phyloP scores from a whole-genome alignment of 768 basidiomycete genomes.

The Leucogyrophana mollusca region DNA sequence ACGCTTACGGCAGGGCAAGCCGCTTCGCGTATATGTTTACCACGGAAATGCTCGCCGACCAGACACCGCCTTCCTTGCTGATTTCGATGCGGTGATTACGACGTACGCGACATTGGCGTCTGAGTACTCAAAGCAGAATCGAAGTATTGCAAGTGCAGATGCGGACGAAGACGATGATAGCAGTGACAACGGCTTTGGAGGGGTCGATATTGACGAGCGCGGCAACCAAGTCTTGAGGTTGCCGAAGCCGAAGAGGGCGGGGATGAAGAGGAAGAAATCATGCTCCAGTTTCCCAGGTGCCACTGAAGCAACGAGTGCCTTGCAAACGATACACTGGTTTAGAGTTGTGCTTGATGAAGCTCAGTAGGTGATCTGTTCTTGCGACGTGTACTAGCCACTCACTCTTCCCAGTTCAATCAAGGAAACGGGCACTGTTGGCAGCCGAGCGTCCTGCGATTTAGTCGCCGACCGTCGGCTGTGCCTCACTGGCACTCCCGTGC shows the following conservation, averaged over 20 bases:
- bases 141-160: conserved; percentile 56
- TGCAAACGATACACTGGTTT: conserved; percentile 97
- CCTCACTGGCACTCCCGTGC: conserved; percentile 97
- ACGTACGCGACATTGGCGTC: conserved; percentile 95
- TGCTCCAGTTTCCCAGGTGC: conserved; percentile 40
- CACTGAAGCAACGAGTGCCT: conserved; percentile 63
- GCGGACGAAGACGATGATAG: conserved; percentile 68
- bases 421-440: conserved; percentile 90
- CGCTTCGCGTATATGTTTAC: conserved; percentile 89
- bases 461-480: conserved; percentile 91
- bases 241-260: conserved; percentile 66
- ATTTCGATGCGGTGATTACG: conserved; percentile 97
- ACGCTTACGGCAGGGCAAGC: conserved; percentile 45
- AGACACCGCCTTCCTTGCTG: conserved; percentile 83
- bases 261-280: conserved; percentile 64
- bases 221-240: conserved; percentile 61
- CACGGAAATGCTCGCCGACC: conserved; percentile 88
- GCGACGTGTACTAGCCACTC: conserved; percentile 4
- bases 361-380: conserved; percentile 62
- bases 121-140: conserved; percentile 88
- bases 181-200: conserved; percentile 62
- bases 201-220: conserved; percentile 64
- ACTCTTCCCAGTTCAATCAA: conserved; percentile 79
- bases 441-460: conserved; percentile 93
- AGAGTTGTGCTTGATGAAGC: conserved; percentile 92